These are phyloP conservation scores for Coemansia sp. DNA, from an alignment of 192 early-diverging fungal species.

Conservation along the genomic window DNA sequence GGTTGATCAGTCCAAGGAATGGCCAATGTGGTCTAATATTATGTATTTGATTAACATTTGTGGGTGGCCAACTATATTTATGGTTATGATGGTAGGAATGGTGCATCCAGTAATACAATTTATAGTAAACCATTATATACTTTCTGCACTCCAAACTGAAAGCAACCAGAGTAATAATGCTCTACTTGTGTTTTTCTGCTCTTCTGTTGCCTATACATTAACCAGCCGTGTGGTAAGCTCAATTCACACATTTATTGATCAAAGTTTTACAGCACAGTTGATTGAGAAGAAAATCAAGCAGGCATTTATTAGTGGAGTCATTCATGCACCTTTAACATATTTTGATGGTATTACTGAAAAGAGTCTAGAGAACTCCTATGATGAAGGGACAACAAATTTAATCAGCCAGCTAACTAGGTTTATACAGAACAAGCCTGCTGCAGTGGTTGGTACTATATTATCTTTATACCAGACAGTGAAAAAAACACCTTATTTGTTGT, in stretches of 20 bases:
- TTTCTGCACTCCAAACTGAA: not conserved
- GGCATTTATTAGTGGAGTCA: not conserved
- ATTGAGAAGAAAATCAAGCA: not conserved
- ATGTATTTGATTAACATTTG: not conserved
- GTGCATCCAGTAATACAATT: not conserved
- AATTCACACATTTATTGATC: not conserved
- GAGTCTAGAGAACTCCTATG: not conserved
- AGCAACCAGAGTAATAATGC: not conserved
- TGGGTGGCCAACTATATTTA: not conserved
- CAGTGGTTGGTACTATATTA: not conserved
- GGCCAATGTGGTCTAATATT: not conserved
- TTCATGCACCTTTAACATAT: not conserved
- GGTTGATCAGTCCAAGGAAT: not conserved
- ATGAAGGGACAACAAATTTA: not conserved
- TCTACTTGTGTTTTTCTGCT: not conserved
- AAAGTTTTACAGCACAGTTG: not conserved
- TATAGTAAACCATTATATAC: not conserved
- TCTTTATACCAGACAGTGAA: not conserved
- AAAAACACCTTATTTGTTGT: not conserved
- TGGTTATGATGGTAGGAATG: not conserved
- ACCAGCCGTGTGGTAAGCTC: not conserved
- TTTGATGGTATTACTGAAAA: not conserved
- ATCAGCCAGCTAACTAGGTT: not conserved
- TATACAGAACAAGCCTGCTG: not conserved
- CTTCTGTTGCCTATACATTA: not conserved